A percentile compares a stretch with the other conserved stretches of the same genome.
Evolutionary conservation across 1,284 basidiomycete genomes (phyloP).

Genomic region (Ustilago loliicola): DNA sequence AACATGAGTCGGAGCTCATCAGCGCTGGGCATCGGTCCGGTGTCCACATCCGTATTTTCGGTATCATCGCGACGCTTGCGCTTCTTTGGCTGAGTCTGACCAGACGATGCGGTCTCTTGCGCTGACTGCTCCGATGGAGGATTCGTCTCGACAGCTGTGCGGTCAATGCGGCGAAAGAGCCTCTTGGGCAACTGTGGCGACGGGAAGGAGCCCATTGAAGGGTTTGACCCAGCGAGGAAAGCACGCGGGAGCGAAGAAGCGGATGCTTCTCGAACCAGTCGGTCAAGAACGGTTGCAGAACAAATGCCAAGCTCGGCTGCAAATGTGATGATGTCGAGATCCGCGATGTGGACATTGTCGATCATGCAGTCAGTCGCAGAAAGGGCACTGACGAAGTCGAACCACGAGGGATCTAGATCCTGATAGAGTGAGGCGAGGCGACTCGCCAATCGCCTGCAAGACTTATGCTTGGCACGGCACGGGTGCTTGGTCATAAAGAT

Average conservation of each 20-base stretch:
- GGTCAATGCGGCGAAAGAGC: slow-evolving; percentile 36
- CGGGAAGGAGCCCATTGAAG: background rate
- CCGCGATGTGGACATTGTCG: background rate
- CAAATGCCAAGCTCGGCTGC: slow-evolving; percentile 32
- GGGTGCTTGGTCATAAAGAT: background rate
- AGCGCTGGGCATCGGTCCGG: slow-evolving; percentile 25
- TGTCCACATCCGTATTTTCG: background rate
- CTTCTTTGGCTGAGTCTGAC: slow-evolving; percentile 13
- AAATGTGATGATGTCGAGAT: slow-evolving; percentile 28
- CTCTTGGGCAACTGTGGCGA: slow-evolving; percentile 26
- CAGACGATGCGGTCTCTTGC: background rate
- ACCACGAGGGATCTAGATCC: background rate
- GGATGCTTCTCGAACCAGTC: slow-evolving; percentile 2
- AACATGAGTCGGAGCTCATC: slow-evolving; percentile 25
- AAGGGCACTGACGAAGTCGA: background rate
- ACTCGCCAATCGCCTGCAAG: slow-evolving; percentile 12
- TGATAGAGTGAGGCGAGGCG: slow-evolving; percentile 9
- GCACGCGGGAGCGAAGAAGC: slow-evolving; percentile 6
- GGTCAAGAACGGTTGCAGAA: slow-evolving; percentile 16
- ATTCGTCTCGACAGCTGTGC: background rate
- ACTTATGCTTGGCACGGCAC: slow-evolving; percentile 25
- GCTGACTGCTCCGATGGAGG: background rate
- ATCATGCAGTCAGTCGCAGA: slow-evolving; percentile 6
- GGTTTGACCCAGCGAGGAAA: slow-evolving; percentile 6
- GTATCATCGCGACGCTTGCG: slow-evolving; percentile 10